Percentiles rank a stretch among this genome's conserved stretches.
These are phyloP conservation scores for Schoenoplectus tabernaemontani DNA, from an alignment of 202 grass and related monocot genomes.

Conservation along the genomic window DNA sequence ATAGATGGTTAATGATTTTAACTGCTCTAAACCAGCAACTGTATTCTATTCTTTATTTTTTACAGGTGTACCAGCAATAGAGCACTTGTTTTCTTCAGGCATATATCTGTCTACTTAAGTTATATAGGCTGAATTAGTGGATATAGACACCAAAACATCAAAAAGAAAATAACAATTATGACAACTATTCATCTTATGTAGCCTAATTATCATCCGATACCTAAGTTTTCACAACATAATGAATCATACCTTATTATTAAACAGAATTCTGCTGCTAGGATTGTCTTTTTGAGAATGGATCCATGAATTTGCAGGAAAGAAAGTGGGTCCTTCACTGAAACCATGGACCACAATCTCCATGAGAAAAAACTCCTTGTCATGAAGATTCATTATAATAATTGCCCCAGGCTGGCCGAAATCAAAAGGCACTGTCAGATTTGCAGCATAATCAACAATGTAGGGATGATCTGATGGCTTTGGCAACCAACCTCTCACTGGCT, in stretches of 20 bases:
- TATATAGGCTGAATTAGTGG: neutral
- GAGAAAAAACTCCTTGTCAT: constrained; percentile 40
- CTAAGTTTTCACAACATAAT: neutral
- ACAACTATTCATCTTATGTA: neutral
- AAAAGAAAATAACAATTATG: neutral
- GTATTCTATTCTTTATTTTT: neutral
- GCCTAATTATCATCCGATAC: neutral
- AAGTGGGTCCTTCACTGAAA: constrained; percentile 24
- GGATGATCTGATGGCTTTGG: constrained; percentile 33
- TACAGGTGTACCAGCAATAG: neutral
- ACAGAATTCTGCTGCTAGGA: constrained; percentile 26
- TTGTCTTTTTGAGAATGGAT: constrained; percentile 37
- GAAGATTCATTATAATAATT: constrained; percentile 33
- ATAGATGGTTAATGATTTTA: neutral
- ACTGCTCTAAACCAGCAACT: neutral
- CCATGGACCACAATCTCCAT: constrained; percentile 37
- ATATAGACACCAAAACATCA: neutral
- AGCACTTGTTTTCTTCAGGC: neutral
- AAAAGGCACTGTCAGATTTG: constrained; percentile 27
- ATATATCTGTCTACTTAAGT: neutral
- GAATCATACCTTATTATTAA: constrained; percentile 37
- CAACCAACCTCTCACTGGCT: constrained; percentile 32
- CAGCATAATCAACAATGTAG: constrained; percentile 37
- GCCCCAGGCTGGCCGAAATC: constrained; percentile 33
- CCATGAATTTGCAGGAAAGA: constrained; percentile 43